A percentile compares a stretch with the other conserved stretches of the same genome.
These are phyloP conservation scores for Diaporthe sp. DNA, from an alignment of 2,329 filamentous ascomycete species.

Conservation along the genomic window DNA sequence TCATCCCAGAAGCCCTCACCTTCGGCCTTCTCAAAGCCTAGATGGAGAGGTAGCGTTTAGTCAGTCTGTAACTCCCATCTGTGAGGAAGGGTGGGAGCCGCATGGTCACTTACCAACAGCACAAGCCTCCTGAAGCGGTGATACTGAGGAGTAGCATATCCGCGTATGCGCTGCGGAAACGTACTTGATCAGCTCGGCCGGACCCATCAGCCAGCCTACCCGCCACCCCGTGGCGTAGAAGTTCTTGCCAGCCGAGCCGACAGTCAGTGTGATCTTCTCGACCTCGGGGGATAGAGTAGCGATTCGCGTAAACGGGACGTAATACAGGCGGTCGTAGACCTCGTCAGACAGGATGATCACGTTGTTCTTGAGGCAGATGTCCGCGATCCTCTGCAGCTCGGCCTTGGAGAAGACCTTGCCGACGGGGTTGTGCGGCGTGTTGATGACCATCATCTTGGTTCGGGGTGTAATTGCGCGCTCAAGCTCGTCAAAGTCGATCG, in stretches of 20 bases:
- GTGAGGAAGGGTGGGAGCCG: too few relatives aligned
- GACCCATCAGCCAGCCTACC: constrained; percentile 93
- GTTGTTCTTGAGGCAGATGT: constrained; percentile 91
- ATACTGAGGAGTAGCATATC: constrained; percentile 96
- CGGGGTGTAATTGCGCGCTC: constrained; percentile 84
- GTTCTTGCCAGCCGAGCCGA: constrained; percentile 96
- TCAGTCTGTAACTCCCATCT: background rate
- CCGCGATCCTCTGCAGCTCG: constrained; percentile 87
- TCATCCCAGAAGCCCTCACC: constrained; percentile 87
- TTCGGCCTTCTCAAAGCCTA: constrained; percentile 89
- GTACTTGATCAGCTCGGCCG: constrained; percentile 88
- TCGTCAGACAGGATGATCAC: constrained; percentile 94
- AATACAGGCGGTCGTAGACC: constrained; percentile 95
- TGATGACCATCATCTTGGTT: constrained; percentile 97
- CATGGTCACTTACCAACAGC: constrained; percentile 72
- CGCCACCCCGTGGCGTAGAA: constrained; percentile 99
- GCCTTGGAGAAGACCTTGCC: constrained; percentile 92
- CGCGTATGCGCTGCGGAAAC: constrained; percentile 93
- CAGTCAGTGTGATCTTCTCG: constrained; percentile 88
- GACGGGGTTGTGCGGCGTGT: constrained; percentile 92
- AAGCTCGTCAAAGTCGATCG: constrained; percentile 84
- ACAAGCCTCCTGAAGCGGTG: constrained; percentile 92
- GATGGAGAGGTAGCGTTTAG: background rate
- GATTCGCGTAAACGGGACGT: constrained; percentile 93
- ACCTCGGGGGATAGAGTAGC: constrained; percentile 92